Base-by-base conservation (phyloP, 163 green algal species). In the Chlorella variabilis region DNA sequence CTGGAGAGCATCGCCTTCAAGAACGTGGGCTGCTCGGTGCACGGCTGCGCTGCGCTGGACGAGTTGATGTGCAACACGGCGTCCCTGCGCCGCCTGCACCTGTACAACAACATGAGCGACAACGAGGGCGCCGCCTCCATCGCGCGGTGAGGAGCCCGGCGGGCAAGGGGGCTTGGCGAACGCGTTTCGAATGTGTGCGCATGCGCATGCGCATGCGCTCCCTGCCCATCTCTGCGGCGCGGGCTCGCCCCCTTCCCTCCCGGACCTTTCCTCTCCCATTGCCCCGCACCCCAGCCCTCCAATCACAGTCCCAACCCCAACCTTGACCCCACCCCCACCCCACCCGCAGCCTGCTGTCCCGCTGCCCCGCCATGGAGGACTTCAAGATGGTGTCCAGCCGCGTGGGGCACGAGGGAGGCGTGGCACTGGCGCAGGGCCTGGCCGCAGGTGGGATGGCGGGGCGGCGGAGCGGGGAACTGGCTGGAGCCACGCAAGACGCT, bases 51-150 rank as follows among this genome's bases (percentile, higher is more conserved):
- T 13, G 96, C 96, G 2, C 85, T 98, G 34, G 82, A 87, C 29
- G 95, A 99, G 84, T 91, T 98, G 70, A 73, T 98, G 42, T 63
- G 66, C 8, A 68, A 87, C 48, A 80, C 68, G 1, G 41, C 18
- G 8, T 38, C 54, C 45, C 86, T 85, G 45, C 83, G 70, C 31
- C 82, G 83, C 49, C 84, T 98, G 75, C 93, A 97, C 82, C 89
- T 99, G n/a, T 94, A 94, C 90, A 99, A 99, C 91, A 99, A 99
- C 91, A 98, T 98, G 96, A 96, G 83, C 36, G 96, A 91, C 45
- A 90, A 98, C 80, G 92, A 94, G 83, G 95, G 96, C 25, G 96
- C 92, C 27, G 73, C 67, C 25, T 80, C 92, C 85, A 94, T 98
- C 23, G 92, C 88, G 0, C 69, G 79, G 73, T 80, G 56, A 21